A percentile compares a stretch with the other conserved stretches of the same genome.
Evolutionary conservation across 306 rosid species (phyloP).

Genomic region (Cicer chorassanicum): DNA sequence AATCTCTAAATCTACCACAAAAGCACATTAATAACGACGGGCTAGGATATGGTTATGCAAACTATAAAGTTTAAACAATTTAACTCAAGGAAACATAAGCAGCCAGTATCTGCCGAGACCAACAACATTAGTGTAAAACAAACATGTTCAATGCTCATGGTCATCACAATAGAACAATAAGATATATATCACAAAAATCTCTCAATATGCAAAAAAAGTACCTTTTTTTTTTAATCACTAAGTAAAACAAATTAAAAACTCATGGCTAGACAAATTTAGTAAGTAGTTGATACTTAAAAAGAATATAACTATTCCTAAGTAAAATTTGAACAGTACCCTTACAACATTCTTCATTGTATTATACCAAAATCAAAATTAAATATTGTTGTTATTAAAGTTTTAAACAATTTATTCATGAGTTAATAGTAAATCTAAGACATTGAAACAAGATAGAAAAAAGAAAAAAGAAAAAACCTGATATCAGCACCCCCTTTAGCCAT

Average conservation of each 20-base stretch:
- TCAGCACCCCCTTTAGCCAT: constrained; percentile 76
- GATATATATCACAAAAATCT: neutral
- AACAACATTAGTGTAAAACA: neutral
- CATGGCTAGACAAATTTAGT: neutral
- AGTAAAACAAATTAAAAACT: neutral
- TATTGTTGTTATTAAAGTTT: neutral
- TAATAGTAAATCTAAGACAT: constrained; percentile 32
- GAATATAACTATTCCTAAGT: neutral
- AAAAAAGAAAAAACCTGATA: constrained; percentile 62
- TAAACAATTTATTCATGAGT: neutral
- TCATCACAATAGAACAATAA: neutral
- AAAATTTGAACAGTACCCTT: neutral
- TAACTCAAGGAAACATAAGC: neutral
- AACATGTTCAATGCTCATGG: constrained; percentile 9
- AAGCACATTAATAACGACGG: neutral
- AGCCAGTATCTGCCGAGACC: neutral
- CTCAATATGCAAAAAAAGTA: neutral
- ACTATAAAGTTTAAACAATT: neutral
- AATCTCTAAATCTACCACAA: neutral
- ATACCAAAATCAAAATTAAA: constrained; percentile 4
- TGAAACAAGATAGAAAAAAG: neutral
- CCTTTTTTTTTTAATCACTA: neutral
- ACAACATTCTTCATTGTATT: constrained; percentile 12
- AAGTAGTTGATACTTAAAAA: neutral
- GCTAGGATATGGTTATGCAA: neutral